Conservation (phyloP, 164 flowering plant species). For the Houttuynia cordata region DNA sequence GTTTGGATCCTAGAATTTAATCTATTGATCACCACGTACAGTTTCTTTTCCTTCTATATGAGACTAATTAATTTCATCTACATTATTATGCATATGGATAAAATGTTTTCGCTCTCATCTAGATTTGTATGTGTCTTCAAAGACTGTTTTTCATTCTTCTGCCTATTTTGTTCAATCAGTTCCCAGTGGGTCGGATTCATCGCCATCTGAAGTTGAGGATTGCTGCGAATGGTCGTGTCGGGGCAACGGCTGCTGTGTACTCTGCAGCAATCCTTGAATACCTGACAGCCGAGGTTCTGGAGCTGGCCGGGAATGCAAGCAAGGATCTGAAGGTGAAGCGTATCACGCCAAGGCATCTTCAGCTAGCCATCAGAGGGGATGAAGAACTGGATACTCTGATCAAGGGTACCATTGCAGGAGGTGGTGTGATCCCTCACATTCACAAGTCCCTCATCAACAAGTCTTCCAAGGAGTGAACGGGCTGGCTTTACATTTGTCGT, state of each 20-base stretch:
- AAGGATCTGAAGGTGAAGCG: constrained; percentile 88
- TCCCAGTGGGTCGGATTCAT: constrained; percentile 79
- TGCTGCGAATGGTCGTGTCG: constrained; percentile 70
- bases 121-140: too few relatives aligned
- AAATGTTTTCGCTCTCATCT: too few relatives aligned
- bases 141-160: not conserved
- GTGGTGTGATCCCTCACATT: constrained; percentile 90
- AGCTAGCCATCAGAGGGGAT: constrained; percentile 87
- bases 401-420: constrained; percentile 86
- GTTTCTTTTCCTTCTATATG: too few relatives aligned
- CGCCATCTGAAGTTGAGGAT: constrained; percentile 59
- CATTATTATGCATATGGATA: too few relatives aligned
- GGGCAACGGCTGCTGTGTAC: constrained; percentile 86
- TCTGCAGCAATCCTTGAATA: constrained; percentile 83
- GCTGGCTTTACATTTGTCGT: not conserved
- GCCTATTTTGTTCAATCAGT: constrained; percentile 17
- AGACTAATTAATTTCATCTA: too few relatives aligned
- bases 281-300: constrained; percentile 81
- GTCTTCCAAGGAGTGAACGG: constrained; percentile 63
- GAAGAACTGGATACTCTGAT: constrained; percentile 89
- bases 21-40: too few relatives aligned
- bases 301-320: constrained; percentile 90
- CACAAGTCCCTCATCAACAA: constrained; percentile 94
- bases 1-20: too few relatives aligned
- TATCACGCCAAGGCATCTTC: constrained; percentile 84